Conservation (phyloP, 257 asterid species). For the Orobanche coerulescens region DNA sequence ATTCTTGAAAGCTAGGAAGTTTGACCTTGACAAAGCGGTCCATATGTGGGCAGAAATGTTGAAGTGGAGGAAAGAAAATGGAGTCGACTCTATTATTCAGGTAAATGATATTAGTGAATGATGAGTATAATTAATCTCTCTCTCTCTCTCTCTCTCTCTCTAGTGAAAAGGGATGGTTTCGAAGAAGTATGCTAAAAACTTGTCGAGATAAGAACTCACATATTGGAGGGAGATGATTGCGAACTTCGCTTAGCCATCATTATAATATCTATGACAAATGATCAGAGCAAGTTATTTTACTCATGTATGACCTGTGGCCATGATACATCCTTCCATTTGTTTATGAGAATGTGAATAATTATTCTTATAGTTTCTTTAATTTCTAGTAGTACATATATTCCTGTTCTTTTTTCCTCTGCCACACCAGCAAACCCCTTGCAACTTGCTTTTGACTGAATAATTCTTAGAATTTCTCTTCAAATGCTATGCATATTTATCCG, state of each 20-base stretch:
- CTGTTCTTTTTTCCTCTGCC: not conserved
- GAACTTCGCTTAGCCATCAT: not conserved
- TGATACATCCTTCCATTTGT: not conserved
- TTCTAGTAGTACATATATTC: too few relatives aligned
- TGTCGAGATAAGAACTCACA: conserved; percentile 11
- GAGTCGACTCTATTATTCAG: conserved; percentile 79
- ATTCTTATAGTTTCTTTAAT: not conserved
- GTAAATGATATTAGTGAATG: conserved; percentile 31
- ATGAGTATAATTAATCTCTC: conserved; percentile 3
- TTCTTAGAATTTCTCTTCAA: conserved; percentile 12
- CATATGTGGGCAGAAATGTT: conserved; percentile 98
- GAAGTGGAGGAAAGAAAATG: conserved; percentile 85
- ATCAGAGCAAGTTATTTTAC: not conserved
- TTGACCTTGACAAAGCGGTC: conserved; percentile 79
- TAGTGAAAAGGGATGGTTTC: not conserved
- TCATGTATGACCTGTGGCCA: not conserved
- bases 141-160: conserved; percentile 2
- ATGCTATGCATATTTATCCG: not conserved
- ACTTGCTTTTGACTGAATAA: conserved; percentile 13
- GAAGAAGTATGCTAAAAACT: conserved; percentile 5
- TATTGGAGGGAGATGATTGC: conserved; percentile 8
- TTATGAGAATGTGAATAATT: not conserved
- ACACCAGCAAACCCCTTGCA: not conserved
- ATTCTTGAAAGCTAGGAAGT: conserved; percentile 89
- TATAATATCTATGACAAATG: too few relatives aligned